Base-by-base conservation (phyloP, 2,329 filamentous ascomycete genomes). In the Pestalotiopsis sp. region DNA sequence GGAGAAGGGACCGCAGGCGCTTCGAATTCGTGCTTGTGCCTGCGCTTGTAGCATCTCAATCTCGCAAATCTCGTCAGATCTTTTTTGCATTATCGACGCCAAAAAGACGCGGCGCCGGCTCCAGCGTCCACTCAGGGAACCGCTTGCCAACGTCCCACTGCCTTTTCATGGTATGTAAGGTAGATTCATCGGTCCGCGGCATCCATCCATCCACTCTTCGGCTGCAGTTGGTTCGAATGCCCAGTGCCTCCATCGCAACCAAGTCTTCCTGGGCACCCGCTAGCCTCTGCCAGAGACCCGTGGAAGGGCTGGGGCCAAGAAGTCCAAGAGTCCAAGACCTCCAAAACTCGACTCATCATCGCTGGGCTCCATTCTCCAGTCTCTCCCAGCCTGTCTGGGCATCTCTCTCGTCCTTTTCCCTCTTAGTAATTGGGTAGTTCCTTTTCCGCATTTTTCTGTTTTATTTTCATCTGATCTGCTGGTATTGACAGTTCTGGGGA, bases 361-460 rank as follows among this genome's bases (percentile, higher is more conserved):
- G 38, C 25, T 41, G 38, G 31, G 25, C 25, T 58, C 45, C 20
- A 12, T 14, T 64, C 52, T 56, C 62, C 64, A 14, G 52, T 12
- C 45, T 17, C 27, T 66, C 27, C 61, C 64, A 61, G 64, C 56
- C 52, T 49, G 45, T 60, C 64, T 66, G 52, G 52, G 64, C 64
- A 66, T 66, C 39, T 36, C 27, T 66, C 64, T 45, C 39, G 52
- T 41, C 27, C 23, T 49, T 66, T 31, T 59, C 31, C 31, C 31
- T 36, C 64, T 66, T 60, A 36, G 64, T 23, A 41, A 23, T 25
- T 36, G 31, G 27, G n/a, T 31, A 36, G 7, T 66, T 41, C 17
- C n/a, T 60, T 52, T 56, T 23, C 64, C 45, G 31, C 45, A 52
- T 52, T 23, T 23, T 20, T n/a, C 20, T 20, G 17, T 23, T 52